Evolutionary conservation across 1,284 basidiomycete genomes (phyloP), one percentile per base, ranked within the genome.

Genomic region (Schizopora paradoxa): DNA sequence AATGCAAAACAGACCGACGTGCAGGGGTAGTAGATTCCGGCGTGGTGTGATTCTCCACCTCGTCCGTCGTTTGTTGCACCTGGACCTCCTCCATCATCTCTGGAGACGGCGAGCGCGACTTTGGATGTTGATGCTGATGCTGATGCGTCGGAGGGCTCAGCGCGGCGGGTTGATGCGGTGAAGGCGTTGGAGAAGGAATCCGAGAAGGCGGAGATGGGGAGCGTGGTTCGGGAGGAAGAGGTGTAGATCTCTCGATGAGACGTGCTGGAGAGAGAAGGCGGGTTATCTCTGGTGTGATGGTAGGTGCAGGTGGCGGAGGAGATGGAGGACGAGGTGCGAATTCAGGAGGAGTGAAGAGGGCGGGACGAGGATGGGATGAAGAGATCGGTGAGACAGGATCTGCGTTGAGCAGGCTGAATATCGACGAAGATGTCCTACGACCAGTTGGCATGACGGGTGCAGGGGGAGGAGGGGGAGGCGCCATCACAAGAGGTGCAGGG

Each of bases 401-500:
- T 22, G 47, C 46, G 26, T 43, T 40, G 40, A 45, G 34, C 31
- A 42, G 39, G 16, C 43, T 43, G 42, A 36, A 48, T 27, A 51
- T 11, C 16, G 42, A 39, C 18, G 45, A 47, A 35, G 50, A 14
- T 45, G 48, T 43, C 47, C 34, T 19, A 29, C 37, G 26, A 27
- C 18, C n/a, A 31, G 32, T 41, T n/a, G n/a, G 46, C 10, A 3
- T 50, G 29, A 19, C 47, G 21, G 57, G 54, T 6, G 67, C 63
- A 2, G 63, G 63, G 37, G 64, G 55, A 19, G 68, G 34, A 6
- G 60, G 2, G 40, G 32, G 34, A 23, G 42, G 32, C 28, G 37
- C 46, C 8, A 41, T 36, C 47, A 48, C 49, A 29, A 51, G 27
- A 35, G 49, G 41, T 29, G 54, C 26, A n/a, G 47, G 41, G 19